Evolutionary conservation across 805 yeast species (phyloP).

Genomic region (Candida methanosorbosa): DNA sequence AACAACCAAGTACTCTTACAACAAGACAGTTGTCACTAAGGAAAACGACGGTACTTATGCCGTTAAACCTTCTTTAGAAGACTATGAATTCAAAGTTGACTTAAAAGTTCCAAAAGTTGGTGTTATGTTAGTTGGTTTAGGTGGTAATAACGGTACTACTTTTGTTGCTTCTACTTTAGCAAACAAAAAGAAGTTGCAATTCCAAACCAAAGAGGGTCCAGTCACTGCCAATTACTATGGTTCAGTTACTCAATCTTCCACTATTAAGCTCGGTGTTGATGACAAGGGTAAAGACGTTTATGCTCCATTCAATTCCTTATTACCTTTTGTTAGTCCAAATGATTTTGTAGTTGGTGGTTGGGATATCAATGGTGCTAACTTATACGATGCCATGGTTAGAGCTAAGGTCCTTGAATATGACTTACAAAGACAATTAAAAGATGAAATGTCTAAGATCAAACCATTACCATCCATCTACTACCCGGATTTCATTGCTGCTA

Average conservation of each 20-base stretch:
- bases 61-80: slow-evolving; percentile 64
- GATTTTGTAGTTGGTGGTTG: slow-evolving; percentile 89
- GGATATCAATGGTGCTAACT: slow-evolving; percentile 74
- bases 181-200: slow-evolving; percentile 67
- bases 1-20: slow-evolving; percentile 58
- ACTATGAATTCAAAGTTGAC: slow-evolving; percentile 82
- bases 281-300: slow-evolving; percentile 75
- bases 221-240: slow-evolving; percentile 77
- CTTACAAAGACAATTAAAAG: slow-evolving; percentile 66
- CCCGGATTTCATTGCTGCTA: slow-evolving; percentile 94
- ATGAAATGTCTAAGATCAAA: slow-evolving; percentile 47
- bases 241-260: slow-evolving; percentile 88
- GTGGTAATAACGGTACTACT: slow-evolving; percentile 96
- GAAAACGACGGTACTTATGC: slow-evolving; percentile 42
- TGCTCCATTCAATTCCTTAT: slow-evolving; percentile 83
- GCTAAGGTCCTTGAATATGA: slow-evolving; percentile 82
- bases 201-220: slow-evolving; percentile 75
- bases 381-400: slow-evolving; percentile 74
- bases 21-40: slow-evolving; percentile 64
- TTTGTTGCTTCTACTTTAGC: slow-evolving; percentile 79
- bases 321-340: slow-evolving; percentile 86
- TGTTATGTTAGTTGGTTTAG: slow-evolving; percentile 84
- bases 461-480: slow-evolving; percentile 87
- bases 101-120: slow-evolving; percentile 80
- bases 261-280: slow-evolving; percentile 85